Base-by-base conservation (phyloP, 116 monocot species). In the Phalaenopsis hybrid region DNA sequence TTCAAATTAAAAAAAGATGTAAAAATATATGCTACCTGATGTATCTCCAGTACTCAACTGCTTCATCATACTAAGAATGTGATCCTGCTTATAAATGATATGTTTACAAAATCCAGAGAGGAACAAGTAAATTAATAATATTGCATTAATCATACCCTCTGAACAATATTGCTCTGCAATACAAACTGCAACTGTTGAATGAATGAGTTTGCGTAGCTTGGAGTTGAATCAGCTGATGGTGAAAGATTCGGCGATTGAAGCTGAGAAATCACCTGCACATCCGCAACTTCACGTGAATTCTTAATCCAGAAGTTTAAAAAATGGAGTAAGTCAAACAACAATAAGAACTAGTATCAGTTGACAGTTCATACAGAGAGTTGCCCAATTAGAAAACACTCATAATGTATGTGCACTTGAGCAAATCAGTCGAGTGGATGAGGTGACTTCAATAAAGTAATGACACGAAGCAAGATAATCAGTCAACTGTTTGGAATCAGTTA, bases 81-180 rank as follows among this genome's bases (percentile, higher is more conserved):
- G 28, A 51, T 48, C 88, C 88, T 88, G 84, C 49, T 49, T 50
- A 79, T 23, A 61, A 21, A 57, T 70, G 8, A 34, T 51, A 73
- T 1, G 5, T 59, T 11, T 49, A 74, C 17, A 15, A 75, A 75
- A 57, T 31, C 8, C 1, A 46, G 70, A 78, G 46, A 55, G 11
- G 78, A 25, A 68, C 45, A 23, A 48, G 17, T 58, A 67, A 6
- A 44, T 61, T 11, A 23, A 20, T 44, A 45, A 41, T 46, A 72
- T 37, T 59, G 15, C 1, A 46, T 2, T 6, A 17, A 44, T 16
- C 83, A 81, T 85, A 92, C 92, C 84, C 87, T 89, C 59, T 92
- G 92, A 50, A 70, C 61, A 78, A 84, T 72, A 75, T 89, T 92
- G 41, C 79, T 49, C 79, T 89, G 89, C 81, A 92, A 75, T 43